Evolutionary conservation across 352 stramenopile species (phyloP).

Genomic region (Globisporangium okanoganense): DNA sequence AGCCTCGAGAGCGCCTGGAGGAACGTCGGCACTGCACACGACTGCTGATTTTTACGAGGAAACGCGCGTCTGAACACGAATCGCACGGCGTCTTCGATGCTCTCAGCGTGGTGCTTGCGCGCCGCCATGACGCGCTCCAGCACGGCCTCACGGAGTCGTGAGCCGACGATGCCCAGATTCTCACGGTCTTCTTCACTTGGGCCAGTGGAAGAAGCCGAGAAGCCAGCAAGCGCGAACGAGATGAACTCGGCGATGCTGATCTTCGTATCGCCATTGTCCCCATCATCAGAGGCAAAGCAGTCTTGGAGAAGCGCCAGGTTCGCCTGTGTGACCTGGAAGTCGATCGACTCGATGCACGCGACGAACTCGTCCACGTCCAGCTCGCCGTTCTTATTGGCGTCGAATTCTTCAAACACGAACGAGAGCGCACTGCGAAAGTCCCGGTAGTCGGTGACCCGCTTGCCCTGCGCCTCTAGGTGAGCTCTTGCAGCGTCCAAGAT

Average conservation of each 20-base stretch:
- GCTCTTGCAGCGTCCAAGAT: constrained; percentile 37
- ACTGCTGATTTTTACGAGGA: constrained; percentile 13
- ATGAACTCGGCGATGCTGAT: constrained; percentile 70
- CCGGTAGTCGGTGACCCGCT: constrained; percentile 30
- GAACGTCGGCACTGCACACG: constrained; percentile 35
- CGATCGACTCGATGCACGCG: constrained; percentile 43
- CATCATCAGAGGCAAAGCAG: constrained; percentile 33
- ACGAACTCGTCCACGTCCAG: constrained; percentile 53
- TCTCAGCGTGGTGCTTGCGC: constrained; percentile 32
- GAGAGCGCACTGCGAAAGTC: constrained; percentile 52
- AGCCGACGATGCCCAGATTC: constrained; percentile 43
- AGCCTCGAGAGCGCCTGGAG: constrained; percentile 30
- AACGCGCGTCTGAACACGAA: constrained; percentile 50
- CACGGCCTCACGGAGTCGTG: constrained; percentile 42
- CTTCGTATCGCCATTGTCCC: constrained; percentile 22
- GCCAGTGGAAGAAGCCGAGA: background rate
- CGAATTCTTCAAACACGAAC: constrained; percentile 51
- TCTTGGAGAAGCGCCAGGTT: constrained; percentile 50
- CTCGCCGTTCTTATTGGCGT: constrained; percentile 46
- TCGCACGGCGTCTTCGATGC: constrained; percentile 49
- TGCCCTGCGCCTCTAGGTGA: constrained; percentile 24
- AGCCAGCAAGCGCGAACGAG: constrained; percentile 55
- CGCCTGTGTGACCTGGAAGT: constrained; percentile 33
- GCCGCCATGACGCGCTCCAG: constrained; percentile 29
- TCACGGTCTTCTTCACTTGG: constrained; percentile 6